Conservation (phyloP, 805 yeast species). For the Sungouiella thailandica region DNA sequence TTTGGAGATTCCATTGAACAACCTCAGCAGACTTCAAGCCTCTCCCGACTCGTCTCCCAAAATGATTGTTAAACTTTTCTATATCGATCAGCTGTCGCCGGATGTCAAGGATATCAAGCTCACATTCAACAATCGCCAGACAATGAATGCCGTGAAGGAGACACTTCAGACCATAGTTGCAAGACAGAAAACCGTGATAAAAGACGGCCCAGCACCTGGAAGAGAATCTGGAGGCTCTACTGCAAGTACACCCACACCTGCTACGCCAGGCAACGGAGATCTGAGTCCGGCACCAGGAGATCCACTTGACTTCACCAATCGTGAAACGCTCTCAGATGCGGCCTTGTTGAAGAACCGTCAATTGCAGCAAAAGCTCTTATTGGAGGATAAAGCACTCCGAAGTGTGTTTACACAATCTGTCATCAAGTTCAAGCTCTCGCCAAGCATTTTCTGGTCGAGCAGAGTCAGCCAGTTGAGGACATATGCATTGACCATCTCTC, state of each 20-base stretch:
- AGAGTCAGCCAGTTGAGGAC: slow-evolving; percentile 77
- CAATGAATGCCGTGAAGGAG: slow-evolving; percentile 70
- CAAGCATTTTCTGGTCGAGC: slow-evolving; percentile 83
- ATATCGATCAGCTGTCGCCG: slow-evolving; percentile 33
- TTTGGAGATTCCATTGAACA: slow-evolving; percentile 31
- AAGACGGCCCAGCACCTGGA: slow-evolving; percentile 26
- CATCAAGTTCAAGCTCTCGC: slow-evolving; percentile 67
- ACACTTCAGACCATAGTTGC: slow-evolving; percentile 65
- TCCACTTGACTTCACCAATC: slow-evolving; percentile 17
- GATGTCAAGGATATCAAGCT: slow-evolving; percentile 36
- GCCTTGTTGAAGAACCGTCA: slow-evolving; percentile 64
- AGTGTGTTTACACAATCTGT: slow-evolving; percentile 84
- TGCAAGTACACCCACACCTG: slow-evolving; percentile 20
- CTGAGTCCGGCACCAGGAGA: slow-evolving; percentile 5
- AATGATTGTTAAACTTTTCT: slow-evolving; percentile 58
- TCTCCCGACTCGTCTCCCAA: slow-evolving; percentile 63
- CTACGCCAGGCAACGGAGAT: not conserved
- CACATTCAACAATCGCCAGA: slow-evolving; percentile 64
- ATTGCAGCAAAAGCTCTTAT: slow-evolving; percentile 72
- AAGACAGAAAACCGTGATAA: slow-evolving; percentile 52
- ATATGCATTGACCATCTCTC: slow-evolving; percentile 77
- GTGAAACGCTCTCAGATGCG: slow-evolving; percentile 30
- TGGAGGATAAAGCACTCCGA: slow-evolving; percentile 64
- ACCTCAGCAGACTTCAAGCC: slow-evolving; percentile 52
- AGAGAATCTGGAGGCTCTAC: slow-evolving; percentile 3